A percentile compares a stretch with the other conserved stretches of the same genome.
These are phyloP conservation scores for Cerrena zonata DNA, from an alignment of 1,284 basidiomycete genomes.

Conservation along the genomic window DNA sequence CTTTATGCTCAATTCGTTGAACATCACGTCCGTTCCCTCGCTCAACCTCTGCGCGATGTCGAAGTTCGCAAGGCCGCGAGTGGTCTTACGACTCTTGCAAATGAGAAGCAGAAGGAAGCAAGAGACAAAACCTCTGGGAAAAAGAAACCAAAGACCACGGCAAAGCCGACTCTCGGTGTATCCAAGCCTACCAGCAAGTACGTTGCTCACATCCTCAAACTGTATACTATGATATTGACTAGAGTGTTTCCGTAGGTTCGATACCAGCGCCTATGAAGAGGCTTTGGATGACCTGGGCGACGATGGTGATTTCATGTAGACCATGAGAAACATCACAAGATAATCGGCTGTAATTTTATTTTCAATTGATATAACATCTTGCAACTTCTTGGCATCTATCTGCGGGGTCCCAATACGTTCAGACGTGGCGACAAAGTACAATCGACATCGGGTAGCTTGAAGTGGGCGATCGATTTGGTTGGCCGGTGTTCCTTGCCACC, in stretches of 20 bases:
- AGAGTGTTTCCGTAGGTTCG: constrained; percentile 44
- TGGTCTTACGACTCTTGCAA: constrained; percentile 76
- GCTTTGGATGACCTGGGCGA: constrained; percentile 77
- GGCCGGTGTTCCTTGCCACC: no score
- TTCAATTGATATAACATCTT: no score
- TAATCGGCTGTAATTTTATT: no score
- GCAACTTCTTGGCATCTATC: no score
- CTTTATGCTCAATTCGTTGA: constrained; percentile 80
- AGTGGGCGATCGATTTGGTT: no score
- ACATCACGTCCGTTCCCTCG: constrained; percentile 69
- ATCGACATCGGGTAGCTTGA: no score
- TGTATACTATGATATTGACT: background rate
- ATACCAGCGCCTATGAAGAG: constrained; percentile 79
- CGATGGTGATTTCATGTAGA: constrained; percentile 73
- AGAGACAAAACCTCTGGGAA: constrained; percentile 81
- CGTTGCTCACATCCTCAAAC: constrained; percentile 22
- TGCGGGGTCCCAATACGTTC: no score
- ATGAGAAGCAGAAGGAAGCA: constrained; percentile 89
- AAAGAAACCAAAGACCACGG: constrained; percentile 73
- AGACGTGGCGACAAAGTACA: no score
- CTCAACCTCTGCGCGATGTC: constrained; percentile 73
- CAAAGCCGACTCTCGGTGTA: constrained; percentile 74
- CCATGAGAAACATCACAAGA: no score
- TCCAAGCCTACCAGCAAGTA: constrained; percentile 61
- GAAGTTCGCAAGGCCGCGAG: constrained; percentile 85